phyloP scores from a whole-genome alignment of 768 basidiomycete genomes.

The Hypholoma sublateritium region DNA sequence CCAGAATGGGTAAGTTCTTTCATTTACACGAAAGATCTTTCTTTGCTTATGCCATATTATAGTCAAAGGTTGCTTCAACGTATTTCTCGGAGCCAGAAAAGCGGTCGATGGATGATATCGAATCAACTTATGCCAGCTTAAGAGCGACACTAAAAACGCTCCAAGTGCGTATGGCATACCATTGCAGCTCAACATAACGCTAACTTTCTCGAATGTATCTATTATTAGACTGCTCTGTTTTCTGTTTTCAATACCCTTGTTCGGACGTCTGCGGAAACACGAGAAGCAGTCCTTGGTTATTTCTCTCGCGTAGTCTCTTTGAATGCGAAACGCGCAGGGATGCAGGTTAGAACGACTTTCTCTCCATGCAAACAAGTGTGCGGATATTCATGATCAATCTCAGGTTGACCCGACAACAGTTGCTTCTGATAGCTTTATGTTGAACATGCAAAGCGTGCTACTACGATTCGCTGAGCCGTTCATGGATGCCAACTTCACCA shows the following conservation, averaged over 20 bases:
- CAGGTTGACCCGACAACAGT: constrained; percentile 86
- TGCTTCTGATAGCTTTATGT: constrained; percentile 89
- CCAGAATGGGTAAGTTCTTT: constrained; percentile 74
- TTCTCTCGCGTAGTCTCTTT: constrained; percentile 73
- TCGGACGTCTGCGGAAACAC: constrained; percentile 71
- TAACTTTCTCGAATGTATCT: too few species aligned
- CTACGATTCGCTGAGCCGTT: constrained; percentile 91
- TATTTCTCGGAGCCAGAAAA: constrained; percentile 90
- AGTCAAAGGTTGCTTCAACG: constrained; percentile 74
- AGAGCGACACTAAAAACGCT: constrained; percentile 83
- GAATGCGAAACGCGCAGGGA: constrained; percentile 87
- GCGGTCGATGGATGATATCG: constrained; percentile 68
- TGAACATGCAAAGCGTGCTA: constrained; percentile 82
- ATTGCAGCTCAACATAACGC: neutral
- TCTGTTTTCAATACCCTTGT: constrained; percentile 88
- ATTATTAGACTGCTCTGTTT: constrained; percentile 62
- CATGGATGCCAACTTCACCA: constrained; percentile 88
- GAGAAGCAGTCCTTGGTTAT: constrained; percentile 82
- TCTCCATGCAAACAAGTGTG: neutral
- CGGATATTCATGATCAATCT: neutral
- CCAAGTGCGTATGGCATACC: constrained; percentile 50
- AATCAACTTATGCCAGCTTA: constrained; percentile 82
- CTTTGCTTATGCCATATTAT: constrained; percentile 9
- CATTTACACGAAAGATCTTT: neutral
- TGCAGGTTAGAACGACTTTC: constrained; percentile 55